Conservation (phyloP, 2,329 filamentous ascomycete species). For the Hypoxylon sp. region DNA sequence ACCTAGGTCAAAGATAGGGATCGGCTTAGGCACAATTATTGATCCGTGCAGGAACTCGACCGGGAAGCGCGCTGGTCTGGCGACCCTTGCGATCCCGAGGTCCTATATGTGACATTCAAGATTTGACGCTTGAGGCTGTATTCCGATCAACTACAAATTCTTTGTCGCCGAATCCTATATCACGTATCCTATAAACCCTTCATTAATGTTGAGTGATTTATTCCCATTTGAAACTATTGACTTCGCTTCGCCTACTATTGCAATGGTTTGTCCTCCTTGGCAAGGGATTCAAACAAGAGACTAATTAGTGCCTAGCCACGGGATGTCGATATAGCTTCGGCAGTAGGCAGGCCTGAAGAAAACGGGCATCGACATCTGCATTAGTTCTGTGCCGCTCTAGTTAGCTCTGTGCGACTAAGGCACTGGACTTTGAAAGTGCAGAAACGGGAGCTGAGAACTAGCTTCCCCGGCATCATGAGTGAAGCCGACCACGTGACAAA, state of each 20-base stretch:
- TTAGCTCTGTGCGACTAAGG: conserved; percentile 7
- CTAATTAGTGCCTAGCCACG: neutral
- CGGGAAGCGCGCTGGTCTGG: no score
- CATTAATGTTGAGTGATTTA: neutral
- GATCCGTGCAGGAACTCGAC: neutral
- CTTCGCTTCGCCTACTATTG: neutral
- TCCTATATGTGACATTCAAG: no score
- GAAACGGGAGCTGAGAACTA: conserved; percentile 7
- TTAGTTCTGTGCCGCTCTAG: conserved; percentile 6
- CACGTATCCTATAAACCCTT: neutral
- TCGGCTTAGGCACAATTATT: conserved; percentile 10
- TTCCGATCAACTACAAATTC: neutral
- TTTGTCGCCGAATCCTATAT: neutral
- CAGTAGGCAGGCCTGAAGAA: neutral
- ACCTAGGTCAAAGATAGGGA: neutral
- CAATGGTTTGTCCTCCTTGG: neutral
- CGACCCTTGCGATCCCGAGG: neutral
- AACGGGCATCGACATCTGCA: conserved; percentile 6
- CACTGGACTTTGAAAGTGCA: neutral
- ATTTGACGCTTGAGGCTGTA: neutral
- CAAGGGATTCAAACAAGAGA: neutral
- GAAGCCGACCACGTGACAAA: conserved; percentile 1
- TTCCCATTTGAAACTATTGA: neutral
- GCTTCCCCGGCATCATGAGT: conserved; percentile 1
- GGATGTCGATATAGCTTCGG: conserved; percentile 12